Evolutionary conservation across 2,329 filamentous ascomycete species (phyloP), one percentile per base, ranked within the genome.

Genomic region (Cladosporium sp.): DNA sequence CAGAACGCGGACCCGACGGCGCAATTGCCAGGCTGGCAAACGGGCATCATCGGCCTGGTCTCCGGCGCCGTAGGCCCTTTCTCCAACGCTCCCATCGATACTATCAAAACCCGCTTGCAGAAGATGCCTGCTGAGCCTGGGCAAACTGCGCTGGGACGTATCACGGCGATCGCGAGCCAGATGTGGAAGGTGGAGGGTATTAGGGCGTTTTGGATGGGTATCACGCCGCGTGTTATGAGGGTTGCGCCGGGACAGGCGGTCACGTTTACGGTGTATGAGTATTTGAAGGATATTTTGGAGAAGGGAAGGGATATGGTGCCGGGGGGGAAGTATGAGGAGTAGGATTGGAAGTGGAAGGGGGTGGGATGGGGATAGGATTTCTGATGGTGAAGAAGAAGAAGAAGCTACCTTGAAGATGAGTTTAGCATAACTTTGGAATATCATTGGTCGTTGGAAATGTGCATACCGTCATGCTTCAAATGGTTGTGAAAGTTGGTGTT

Each of bases 181-280:
- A 83, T 84, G 81, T 83, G 81, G 79, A 92, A 90, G 75, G 91
- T 96, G 82, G 95, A 99, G 81, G 95, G 95, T 39, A 84, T 94
- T 71, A 89, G 92, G 73, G 95, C 95, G 57, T 99, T 99, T 81
- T 99, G 97, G 85, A 98, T 98, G 86, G 95, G 95, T 74, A 99
- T 99, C 80, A 99, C 95, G 56, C 95, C 95, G 7, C 88, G 95
- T 73, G 91, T 99, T 72, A 98, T 98, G 93, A 88, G 95, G 75
- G 95, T 99, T 63, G 95, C 95, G 28, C 95, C 95, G 8, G 95
- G 95, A 56, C 95, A 99, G 83, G 95, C 88, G 21, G 88, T 90
- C 53, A 90, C 88, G 2, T 90, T 90, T 72, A 89, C 82, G 21
- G 82, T 84, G 21, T 84, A 84, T 66, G 82, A 84, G 70, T 84